A percentile compares a stretch with the other conserved stretches of the same genome.
These are phyloP conservation scores for Litchi chinensis DNA, from an alignment of 345 rosid genomes.

Conservation along the genomic window DNA sequence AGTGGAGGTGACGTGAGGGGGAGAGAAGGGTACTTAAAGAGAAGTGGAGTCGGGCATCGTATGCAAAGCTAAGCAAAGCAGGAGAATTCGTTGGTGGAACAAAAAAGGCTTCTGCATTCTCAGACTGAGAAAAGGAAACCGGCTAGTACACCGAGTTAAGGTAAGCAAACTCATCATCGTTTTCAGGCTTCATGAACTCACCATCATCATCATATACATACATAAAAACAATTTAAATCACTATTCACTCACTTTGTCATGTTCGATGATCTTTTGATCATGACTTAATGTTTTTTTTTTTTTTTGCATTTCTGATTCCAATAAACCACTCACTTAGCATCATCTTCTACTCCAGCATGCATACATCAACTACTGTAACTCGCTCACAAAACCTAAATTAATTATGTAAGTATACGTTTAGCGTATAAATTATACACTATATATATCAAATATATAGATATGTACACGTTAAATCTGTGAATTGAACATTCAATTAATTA, in stretches of 20 bases:
- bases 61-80: background rate
- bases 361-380: background rate
- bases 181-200: background rate
- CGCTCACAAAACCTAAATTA: background rate
- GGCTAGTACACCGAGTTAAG: background rate
- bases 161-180: background rate
- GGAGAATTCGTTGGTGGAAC: conserved; percentile 1
- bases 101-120: background rate
- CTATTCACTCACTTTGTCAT: background rate
- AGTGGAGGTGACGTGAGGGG: background rate
- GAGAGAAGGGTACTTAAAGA: conserved; percentile 3
- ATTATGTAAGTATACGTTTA: background rate
- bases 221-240: background rate
- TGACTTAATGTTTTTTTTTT: too few species aligned
- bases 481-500: background rate
- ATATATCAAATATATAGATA: too few species aligned
- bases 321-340: background rate
- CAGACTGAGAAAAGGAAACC: background rate
- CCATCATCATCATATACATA: background rate
- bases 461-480: background rate
- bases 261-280: background rate
- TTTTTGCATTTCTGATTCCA: background rate
- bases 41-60: background rate
- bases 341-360: too few species aligned
- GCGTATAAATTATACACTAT: background rate